Percentiles rank a stretch among this genome's conserved stretches.
phyloP scores from a whole-genome alignment of 2,329 filamentous ascomycete genomes.

The Penicillium sp. region DNA sequence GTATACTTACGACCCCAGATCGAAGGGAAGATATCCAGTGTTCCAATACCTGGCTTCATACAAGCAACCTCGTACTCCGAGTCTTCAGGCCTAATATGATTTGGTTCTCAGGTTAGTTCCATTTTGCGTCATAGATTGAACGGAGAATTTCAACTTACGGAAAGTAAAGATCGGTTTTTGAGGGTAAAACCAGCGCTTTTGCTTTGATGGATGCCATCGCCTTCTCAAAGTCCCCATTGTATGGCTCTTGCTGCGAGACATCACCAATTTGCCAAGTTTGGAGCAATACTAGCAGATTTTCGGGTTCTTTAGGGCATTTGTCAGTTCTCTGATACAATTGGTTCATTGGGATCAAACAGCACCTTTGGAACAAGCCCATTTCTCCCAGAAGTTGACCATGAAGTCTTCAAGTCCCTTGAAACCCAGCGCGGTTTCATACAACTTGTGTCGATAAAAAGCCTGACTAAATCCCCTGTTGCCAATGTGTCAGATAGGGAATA shows the following conservation, averaged over 20 bases:
- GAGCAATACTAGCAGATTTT: conserved; percentile 72
- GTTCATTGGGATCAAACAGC: not conserved
- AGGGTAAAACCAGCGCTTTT: conserved; percentile 67
- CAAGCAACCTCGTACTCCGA: conserved; percentile 68
- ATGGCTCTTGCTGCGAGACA: conserved; percentile 65
- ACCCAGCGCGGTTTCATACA: conserved; percentile 64
- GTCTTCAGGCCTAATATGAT: conserved; percentile 62
- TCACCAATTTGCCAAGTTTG: conserved; percentile 77
- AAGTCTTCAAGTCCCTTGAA: conserved; percentile 71
- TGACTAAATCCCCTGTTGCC: conserved; percentile 67
- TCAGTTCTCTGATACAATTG: not conserved
- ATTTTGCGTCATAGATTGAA: not conserved
- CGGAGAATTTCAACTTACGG: conserved; percentile 49
- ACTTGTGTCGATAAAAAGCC: conserved; percentile 69
- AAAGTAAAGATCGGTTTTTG: conserved; percentile 76
- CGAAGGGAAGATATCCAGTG: conserved; percentile 55
- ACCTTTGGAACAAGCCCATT: conserved; percentile 68
- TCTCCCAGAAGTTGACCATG: conserved; percentile 72
- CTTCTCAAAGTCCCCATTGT: conserved; percentile 63
- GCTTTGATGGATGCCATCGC: conserved; percentile 70
- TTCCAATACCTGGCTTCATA: conserved; percentile 60
- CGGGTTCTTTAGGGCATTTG: conserved; percentile 54
- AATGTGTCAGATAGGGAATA: conserved; percentile 1
- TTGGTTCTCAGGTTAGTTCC: not conserved
- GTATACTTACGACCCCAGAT: conserved; percentile 62